Base-by-base conservation (phyloP, 805 yeast genomes). In the Schwanniomyces polymorphus region DNA sequence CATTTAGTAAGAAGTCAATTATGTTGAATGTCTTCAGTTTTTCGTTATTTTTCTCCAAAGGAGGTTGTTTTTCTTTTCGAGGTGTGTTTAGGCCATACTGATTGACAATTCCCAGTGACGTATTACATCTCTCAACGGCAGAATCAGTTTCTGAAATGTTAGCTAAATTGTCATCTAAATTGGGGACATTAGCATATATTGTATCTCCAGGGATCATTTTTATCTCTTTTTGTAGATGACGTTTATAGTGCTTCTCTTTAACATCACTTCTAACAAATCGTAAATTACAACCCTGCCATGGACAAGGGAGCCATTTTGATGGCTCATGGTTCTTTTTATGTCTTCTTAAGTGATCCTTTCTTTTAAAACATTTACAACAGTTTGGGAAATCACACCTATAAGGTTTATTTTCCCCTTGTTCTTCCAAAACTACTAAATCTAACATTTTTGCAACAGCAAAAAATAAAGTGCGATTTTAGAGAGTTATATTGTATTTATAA, bases 291-390 rank as follows among this genome's bases (percentile, higher is more conserved):
- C 55, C 56, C 12, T 58, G 56, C 52, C 55, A 53, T 7, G 41
- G 7, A 33, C 65, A 61, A 2, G 35, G 31, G 28, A 47, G 41
- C 26, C 45, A 43, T 16, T 25, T 34, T 9, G 43, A 27, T n/a
- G 61, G 58, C 39, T 52, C 55, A 49, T 83, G 88, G 58, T 83
- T 83, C 45, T 81, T 68, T 54, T 79, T 74, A 59, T 83, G 88
- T 38, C 88, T 66, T 6, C 83, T 69, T n/a, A 83, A 61, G 62
- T 83, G 87, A 57, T 83, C 88, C 1, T 80, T 72, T 34, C 88
- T 60, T 16, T 79, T 75, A 56, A 83, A 83, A 27, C 64, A 63
- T 56, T 81, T 81, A 41, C 61, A 65, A 55, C 88, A 83, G 14
- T 68, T 68, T 7, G 73, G 75, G 45, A 59, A 65, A 29, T 75